Percentiles rank a stretch among this genome's conserved stretches.
phyloP scores from a whole-genome alignment of 148 eudicot genomes.

The Rhododendron ovatum region DNA sequence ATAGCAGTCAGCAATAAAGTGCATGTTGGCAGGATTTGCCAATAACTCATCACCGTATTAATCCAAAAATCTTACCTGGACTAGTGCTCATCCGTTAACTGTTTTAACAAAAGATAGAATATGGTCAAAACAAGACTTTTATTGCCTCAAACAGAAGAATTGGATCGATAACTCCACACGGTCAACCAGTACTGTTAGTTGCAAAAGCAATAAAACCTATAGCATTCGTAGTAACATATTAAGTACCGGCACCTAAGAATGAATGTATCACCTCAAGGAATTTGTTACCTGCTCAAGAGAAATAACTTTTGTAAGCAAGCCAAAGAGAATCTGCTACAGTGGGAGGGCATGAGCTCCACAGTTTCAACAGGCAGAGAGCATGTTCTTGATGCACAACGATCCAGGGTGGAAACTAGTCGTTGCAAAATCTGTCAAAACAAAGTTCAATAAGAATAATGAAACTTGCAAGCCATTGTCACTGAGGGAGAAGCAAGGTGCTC shows the following conservation, averaged over 20 bases:
- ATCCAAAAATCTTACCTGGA: not conserved
- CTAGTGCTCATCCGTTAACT: not conserved
- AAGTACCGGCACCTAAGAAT: not conserved
- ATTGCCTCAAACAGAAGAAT: not conserved
- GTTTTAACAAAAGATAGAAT: not conserved
- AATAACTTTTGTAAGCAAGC: conserved; percentile 83
- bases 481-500: conserved; percentile 5
- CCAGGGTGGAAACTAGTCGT: conserved; percentile 75
- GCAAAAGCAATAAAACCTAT: not conserved
- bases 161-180: not conserved
- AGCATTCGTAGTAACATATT: not conserved
- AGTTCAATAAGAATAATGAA: not conserved
- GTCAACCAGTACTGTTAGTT: not conserved
- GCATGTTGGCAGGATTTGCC: not conserved
- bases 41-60: not conserved
- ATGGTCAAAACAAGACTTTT: not conserved
- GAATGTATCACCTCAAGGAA: not conserved
- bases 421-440: conserved; percentile 54
- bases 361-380: conserved; percentile 89
- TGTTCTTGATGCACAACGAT: conserved; percentile 95
- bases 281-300: conserved; percentile 65
- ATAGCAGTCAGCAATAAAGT: not conserved
- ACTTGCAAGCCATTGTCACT: not conserved
- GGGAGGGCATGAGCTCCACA: conserved; percentile 91
- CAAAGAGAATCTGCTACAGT: conserved; percentile 93